Evolutionary conservation across 371 early-diverging fungal genomes (phyloP), one percentile per base, ranked within the genome.

Genomic region (Fennellomyces sp.): DNA sequence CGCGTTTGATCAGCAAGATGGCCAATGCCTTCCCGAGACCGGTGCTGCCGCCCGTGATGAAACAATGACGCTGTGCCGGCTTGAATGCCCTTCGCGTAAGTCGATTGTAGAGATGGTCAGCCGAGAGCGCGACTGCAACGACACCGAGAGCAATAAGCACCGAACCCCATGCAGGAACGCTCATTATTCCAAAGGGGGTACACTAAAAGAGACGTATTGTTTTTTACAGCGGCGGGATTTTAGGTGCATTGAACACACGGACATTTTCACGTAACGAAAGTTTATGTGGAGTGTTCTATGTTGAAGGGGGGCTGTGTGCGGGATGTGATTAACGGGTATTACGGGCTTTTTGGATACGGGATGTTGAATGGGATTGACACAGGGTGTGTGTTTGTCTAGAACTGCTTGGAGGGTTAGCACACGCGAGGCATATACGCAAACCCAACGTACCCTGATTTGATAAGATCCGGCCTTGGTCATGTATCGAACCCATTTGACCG

Each of bases 401-500:
- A n/a, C n/a, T n/a, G n/a, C n/a, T n/a, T n/a, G n/a, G n/a, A n/a
- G n/a, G n/a, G n/a, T n/a, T n/a, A n/a, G n/a, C n/a, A n/a, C n/a
- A n/a, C n/a, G n/a, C n/a, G n/a, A n/a, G n/a, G n/a, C n/a, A n/a
- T n/a, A n/a, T 8, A 36, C 10, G 36, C 10, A 36, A 15, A 26
- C 12, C 15, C 29, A 15, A 47, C 79, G 82, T 82, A 89, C 89
- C 76, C 91, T 78, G 56, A 93, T 88, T 68, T 94, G 93, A 72
- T 94, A 94, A 49, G 88, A 87, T 10, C 95, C 95, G 15, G 94
- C 94, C 59, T 92, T 93, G 54, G 95, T 93, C 88, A 93, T 88
- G 70, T 95, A 95, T 62, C 95, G 76, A n/a, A 95, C 94, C 95
- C 95, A 94, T 70, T 94, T 94, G 36, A 94, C 94, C 64, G 88